Evolutionary conservation across 148 eudicot species (phyloP).

Genomic region (Drosera capensis): DNA sequence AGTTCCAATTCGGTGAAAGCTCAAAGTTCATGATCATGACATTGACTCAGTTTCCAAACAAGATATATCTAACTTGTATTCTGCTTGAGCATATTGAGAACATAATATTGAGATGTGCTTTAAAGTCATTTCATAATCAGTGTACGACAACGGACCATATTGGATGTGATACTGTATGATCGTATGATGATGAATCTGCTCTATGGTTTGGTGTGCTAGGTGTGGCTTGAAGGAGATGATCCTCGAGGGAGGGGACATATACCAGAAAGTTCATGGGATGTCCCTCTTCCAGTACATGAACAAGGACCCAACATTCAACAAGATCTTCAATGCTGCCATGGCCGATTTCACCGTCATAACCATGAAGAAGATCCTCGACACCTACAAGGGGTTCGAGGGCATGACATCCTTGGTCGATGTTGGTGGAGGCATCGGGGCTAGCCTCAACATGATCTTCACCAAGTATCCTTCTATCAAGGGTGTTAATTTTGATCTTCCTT

Average conservation of each 20-base stretch:
- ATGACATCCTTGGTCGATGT: constrained; percentile 3
- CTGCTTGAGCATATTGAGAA: too few species aligned
- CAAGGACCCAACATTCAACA: not conserved
- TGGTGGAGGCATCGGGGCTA: constrained; percentile 8
- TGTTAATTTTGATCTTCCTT: constrained; percentile 9
- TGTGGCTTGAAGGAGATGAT: constrained; percentile 2
- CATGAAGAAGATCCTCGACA: constrained; percentile 2
- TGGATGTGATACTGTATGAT: not conserved
- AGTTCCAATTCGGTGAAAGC: too few species aligned
- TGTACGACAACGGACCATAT: not conserved
- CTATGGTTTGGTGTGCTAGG: not conserved
- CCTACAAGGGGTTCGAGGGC: constrained; percentile 5
- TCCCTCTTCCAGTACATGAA: not conserved
- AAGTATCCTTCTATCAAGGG: constrained; percentile 7
- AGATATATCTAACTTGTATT: too few species aligned
- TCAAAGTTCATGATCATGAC: too few species aligned
- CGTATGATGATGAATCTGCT: not conserved
- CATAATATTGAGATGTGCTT: too few species aligned
- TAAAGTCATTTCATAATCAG: too few species aligned
- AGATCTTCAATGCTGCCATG: not conserved
- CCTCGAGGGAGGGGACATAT: constrained; percentile 1
- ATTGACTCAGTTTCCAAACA: too few species aligned
- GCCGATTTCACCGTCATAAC: not conserved
- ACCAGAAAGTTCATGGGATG: constrained; percentile 1
- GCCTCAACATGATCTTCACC: constrained; percentile 7